A percentile compares a stretch with the other conserved stretches of the same genome.
Conservation (phyloP, 106 monocot species). For the Platanthera zijinensis region DNA sequence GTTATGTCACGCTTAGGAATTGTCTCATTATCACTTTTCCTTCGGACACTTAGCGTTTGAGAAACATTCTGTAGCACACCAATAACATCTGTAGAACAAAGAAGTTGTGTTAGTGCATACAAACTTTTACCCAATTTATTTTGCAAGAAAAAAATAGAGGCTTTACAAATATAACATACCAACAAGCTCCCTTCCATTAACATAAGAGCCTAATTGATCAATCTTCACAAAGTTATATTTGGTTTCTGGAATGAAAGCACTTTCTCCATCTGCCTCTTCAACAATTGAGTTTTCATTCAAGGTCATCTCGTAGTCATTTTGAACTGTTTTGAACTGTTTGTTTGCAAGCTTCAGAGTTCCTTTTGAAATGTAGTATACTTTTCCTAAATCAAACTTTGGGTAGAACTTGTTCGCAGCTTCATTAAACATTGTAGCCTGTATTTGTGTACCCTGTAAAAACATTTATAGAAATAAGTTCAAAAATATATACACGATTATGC, state of each 20-base stretch:
- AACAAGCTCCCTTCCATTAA: conserved; percentile 77
- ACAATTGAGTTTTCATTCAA: conserved; percentile 86
- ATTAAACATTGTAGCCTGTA: conserved; percentile 95
- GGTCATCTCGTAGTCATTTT: conserved; percentile 97
- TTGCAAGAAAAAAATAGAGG: neutral
- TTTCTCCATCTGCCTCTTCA: conserved; percentile 67
- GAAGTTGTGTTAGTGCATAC: neutral
- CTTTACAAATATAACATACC: conserved; percentile 28
- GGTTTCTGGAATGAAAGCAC: conserved; percentile 55
- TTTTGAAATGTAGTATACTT: conserved; percentile 87
- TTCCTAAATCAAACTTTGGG: conserved; percentile 76
- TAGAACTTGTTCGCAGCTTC: conserved; percentile 91
- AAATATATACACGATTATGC: too few relatives aligned
- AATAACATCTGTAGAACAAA: conserved; percentile 45
- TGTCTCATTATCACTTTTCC: conserved; percentile 86
- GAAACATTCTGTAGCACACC: conserved; percentile 85
- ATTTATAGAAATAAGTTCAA: neutral
- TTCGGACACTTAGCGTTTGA: conserved; percentile 64
- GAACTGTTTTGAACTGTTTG: conserved; percentile 82
- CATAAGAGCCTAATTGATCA: conserved; percentile 68
- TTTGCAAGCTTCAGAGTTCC: conserved; percentile 83
- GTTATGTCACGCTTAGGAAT: conserved; percentile 90
- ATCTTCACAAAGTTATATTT: conserved; percentile 88
- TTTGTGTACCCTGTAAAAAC: conserved; percentile 69
- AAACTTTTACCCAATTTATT: neutral